Base-by-base conservation (phyloP, 192 early-diverging fungal genomes). In the Coemansia sp. region DNA sequence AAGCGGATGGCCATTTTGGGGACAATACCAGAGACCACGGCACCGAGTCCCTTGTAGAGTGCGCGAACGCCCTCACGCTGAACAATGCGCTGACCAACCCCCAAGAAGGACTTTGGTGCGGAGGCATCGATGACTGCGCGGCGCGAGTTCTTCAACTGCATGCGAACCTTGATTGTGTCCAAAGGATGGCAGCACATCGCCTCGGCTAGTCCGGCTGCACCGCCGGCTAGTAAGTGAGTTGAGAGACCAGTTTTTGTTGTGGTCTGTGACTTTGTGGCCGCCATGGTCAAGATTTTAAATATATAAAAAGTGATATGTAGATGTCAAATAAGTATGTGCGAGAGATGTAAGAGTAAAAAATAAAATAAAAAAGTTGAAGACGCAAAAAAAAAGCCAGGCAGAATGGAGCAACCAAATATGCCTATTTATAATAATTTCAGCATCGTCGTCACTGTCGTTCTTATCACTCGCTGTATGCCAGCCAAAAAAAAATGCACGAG, bases 1-100 rank as follows among this genome's bases (percentile, higher is more conserved):
- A 99, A 99, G 54, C 97, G 92, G 75, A 99, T 99, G 27, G 96
- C 97, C 95, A 98, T 97, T 88, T 99, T 99, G 73, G 97, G 97
- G 16, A 99, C 94, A 71, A 99, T 99, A 42, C 97, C 96, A 5
- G 94, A 88, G 13, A 96, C 91, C 3, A 99, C 96, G 10, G 97
- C 97, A 40, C 96, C 96, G 13, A 99, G 88, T 67, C 97, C 97
- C 87, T 97, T 97, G 91, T 99, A 99, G 6, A 99, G 90, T 2
- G 91, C 93, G 38, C 95, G 80, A 33, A 94, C 83, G 18, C 94
- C 94, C 76, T 99, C 97, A 69, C 90, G 93, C 70, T 87, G 84
- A 9, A 94, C 89, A 65, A 98, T 99, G 59, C 90, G 88, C 29
- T 88, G 68, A 31, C 95, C 97, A n/a, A 94, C 93, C 38, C 89